Percentiles rank a stretch among this genome's conserved stretches.
These are phyloP conservation scores for Penicillium paneum DNA, from an alignment of 2,329 filamentous ascomycete species.

Conservation along the genomic window DNA sequence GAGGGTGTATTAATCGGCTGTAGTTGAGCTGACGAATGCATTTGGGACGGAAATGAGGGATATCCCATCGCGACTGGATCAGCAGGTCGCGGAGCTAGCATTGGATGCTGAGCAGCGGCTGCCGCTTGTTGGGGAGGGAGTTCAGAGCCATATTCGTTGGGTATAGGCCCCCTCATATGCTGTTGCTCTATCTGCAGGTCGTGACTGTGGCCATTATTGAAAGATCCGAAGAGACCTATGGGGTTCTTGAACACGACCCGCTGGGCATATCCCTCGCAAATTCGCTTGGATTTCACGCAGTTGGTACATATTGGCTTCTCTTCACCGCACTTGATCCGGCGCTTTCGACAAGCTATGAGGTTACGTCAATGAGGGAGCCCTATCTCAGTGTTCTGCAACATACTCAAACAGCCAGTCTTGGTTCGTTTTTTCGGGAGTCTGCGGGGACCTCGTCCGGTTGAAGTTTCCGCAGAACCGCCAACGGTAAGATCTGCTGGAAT, in stretches of 20 bases:
- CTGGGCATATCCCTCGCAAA: slow-evolving; percentile 45
- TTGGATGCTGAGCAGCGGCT: slow-evolving; percentile 32
- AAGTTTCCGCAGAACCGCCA: slow-evolving; percentile 12
- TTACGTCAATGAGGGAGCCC: slow-evolving; percentile 11
- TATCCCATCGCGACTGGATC: slow-evolving; percentile 15
- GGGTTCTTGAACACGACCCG: slow-evolving; percentile 43
- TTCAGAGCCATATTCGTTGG: slow-evolving; percentile 21
- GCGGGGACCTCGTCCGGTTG: slow-evolving; percentile 16
- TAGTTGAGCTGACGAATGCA: neutral
- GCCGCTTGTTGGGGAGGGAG: slow-evolving; percentile 27
- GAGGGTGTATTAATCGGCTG: slow-evolving; percentile 10
- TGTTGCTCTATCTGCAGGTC: slow-evolving; percentile 23
- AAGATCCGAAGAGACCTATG: slow-evolving; percentile 33
- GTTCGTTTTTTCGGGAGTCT: slow-evolving; percentile 63
- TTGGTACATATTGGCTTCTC: slow-evolving; percentile 54
- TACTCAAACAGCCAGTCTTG: slow-evolving; percentile 89
- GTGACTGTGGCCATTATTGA: slow-evolving; percentile 16
- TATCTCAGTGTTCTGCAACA: slow-evolving; percentile 36
- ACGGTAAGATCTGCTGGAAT: neutral
- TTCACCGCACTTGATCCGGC: slow-evolving; percentile 96
- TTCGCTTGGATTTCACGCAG: slow-evolving; percentile 47
- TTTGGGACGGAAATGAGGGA: slow-evolving; percentile 5
- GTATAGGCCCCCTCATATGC: slow-evolving; percentile 17
- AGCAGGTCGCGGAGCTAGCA: slow-evolving; percentile 34
- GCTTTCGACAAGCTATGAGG: slow-evolving; percentile 74